Base-by-base conservation (phyloP, 78 protist genomes). In the Creolimax fragrantissima region DNA sequence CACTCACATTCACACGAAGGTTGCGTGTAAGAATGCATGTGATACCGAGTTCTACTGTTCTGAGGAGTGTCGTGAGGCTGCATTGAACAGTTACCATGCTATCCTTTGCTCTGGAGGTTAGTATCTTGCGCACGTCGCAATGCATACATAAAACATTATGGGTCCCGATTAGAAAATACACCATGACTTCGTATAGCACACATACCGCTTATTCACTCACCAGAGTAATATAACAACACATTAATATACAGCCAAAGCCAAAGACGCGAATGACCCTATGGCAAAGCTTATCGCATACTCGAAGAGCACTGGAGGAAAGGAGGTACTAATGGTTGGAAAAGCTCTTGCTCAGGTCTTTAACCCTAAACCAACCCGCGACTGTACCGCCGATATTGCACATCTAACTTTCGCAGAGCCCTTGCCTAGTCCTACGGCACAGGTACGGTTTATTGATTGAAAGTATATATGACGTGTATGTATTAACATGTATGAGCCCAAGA, bases 321-420 rank as follows among this genome's bases (percentile, higher is more conserved):
- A 83, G 86, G 42, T 24, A 32, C 35, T 83, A 32, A 83, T 83
- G 86, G 86, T 83, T 6, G 86, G 42, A 0, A 83, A 83, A 24
- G 42, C 35, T 32, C 86, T 83, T 32, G 86, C 86, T 41, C 7
- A 24, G 86, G 86, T 83, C 41, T 83, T 83, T 41, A 83, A 24
- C 86, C 7, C 86, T 11, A 83, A 24, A 41, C 74, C 74, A 17
- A 32, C 37, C 6, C 42, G 42, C 86, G 86, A 83, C 86, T 35
- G 86, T 41, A 83, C 86, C 86, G 86, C 86, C 2, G 86, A 83
- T 41, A 83, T 83, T 11, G 86, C 86, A 39, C 86, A 83, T 41
- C 86, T 83, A 41, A 6, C 7, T 24, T 83, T 83, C 86, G 86
- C 6, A 24, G 74, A 58, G 74, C 74, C 74, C 74, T 24, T 58